Evolutionary conservation across 225 moss, liverwort and hornwort species (phyloP).

Genomic region (Lunularia cruciata): DNA sequence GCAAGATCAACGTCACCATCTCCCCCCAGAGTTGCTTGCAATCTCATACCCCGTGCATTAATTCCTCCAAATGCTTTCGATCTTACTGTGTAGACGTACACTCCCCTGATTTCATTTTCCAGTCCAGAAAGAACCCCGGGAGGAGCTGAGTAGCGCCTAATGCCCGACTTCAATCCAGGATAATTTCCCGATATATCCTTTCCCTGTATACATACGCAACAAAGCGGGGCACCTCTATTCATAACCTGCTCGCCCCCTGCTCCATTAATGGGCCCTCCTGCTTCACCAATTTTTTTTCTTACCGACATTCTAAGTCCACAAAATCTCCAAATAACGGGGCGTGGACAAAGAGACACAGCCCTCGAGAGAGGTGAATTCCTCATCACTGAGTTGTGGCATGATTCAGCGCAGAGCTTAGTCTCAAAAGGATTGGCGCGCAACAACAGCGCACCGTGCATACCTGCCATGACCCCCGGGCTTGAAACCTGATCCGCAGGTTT

Average conservation of each 20-base stretch:
- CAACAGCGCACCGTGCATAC: conserved; percentile 13
- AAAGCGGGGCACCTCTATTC: conserved; percentile 11
- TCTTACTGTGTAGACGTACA: not conserved
- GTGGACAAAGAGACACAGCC: not conserved
- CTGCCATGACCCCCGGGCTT: conserved; percentile 16
- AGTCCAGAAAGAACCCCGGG: not conserved
- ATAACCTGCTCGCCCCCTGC: not conserved
- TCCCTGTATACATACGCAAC: not conserved
- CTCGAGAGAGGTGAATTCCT: not conserved
- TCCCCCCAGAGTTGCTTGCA: conserved; percentile 65
- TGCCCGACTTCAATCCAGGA: not conserved
- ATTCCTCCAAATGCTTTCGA: conserved; percentile 5
- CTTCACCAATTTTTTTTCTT: conserved; percentile 3
- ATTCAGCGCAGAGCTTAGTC: not conserved
- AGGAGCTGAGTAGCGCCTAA: not conserved
- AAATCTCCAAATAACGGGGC: not conserved
- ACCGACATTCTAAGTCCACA: not conserved
- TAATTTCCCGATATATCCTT: not conserved
- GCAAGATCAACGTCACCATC: conserved; percentile 58
- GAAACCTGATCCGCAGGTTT: not conserved
- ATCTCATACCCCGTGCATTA: conserved; percentile 22
- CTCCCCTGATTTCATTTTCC: not conserved
- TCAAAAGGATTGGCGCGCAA: not conserved
- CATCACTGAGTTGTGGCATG: not conserved
- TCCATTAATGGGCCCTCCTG: not conserved